Evolutionary conservation across 2,329 filamentous ascomycete genomes (phyloP), one percentile per base, ranked within the genome.

Genomic region (Hypoxylon sp.): DNA sequence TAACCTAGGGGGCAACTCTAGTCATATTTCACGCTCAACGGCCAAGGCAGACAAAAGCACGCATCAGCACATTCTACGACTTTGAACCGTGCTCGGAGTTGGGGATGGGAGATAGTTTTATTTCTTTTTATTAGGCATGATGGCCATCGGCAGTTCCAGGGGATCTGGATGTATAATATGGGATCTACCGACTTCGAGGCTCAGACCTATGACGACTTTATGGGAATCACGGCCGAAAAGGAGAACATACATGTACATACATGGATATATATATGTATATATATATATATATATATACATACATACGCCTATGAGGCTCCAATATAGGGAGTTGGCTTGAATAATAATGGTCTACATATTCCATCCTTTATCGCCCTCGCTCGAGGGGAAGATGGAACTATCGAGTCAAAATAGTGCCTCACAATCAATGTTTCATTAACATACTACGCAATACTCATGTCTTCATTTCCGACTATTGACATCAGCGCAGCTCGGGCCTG

Each of bases 21-120:
- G 49, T 46, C 41, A 58, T 55, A 45, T 40, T n/a, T 55, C 29
- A 31, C 33, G 35, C 46, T 53, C 47, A 18, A 24, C 21, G 49
- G 13, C 24, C 17, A 17, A 24, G 48, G 55, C 55, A 53, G 48
- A 54, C 21, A 61, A 63, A 61, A 63, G 61, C 55, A 63, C 52
- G 46, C 51, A 62, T 62, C 48, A 58, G 59, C 58, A 59, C 48
- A 55, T 48, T 46, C 43, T 18, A 31, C 40, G 23, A 47, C 40
- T 56, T 40, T 40, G 29, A 24, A 26, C 41, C 10, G 58, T 58
- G 42, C 51, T 56, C 38, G 61, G 58, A 60, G 58, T 61, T 62
- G 11, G 33, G 33, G 46, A 27, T 38, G 45, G 51, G 53, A 29
- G 18, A 55, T 24, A 48, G 49, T 31, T 48, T 55, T 45, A n/a